A percentile compares a stretch with the other conserved stretches of the same genome.
Evolutionary conservation across 169 alveolate genomes (phyloP).

Genomic region (Cryptosporidium xiaoi): DNA sequence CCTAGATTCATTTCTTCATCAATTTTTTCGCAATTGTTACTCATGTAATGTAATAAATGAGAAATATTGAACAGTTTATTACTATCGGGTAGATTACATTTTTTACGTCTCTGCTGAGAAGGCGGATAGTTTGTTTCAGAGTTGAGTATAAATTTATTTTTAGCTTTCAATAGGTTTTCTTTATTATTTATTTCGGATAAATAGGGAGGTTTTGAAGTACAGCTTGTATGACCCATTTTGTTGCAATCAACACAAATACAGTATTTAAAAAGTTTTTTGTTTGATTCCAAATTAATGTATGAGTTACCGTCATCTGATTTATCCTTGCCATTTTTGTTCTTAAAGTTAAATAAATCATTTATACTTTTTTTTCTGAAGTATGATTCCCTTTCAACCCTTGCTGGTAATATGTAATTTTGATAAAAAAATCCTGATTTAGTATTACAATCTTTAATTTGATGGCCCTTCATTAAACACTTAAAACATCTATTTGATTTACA

Average conservation of each 20-base stretch:
- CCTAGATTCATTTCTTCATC: background rate
- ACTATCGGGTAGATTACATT: background rate
- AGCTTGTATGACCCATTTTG: slow-evolving; percentile 31
- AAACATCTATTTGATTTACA: slow-evolving; percentile 62
- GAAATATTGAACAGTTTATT: slow-evolving; percentile 44
- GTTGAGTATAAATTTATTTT: slow-evolving; percentile 13
- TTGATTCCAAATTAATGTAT: background rate
- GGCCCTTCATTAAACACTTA: slow-evolving; percentile 59
- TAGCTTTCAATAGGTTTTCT: background rate
- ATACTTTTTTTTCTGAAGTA: background rate
- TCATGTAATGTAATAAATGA: slow-evolving; percentile 24
- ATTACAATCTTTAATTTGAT: slow-evolving; percentile 23
- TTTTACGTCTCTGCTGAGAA: slow-evolving; percentile 10
- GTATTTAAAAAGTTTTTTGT: background rate
- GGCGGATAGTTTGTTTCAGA: slow-evolving; percentile 8
- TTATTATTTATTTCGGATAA: background rate
- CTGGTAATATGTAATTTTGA: slow-evolving; percentile 22
- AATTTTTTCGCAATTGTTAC: background rate
- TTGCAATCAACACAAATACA: slow-evolving; percentile 56
- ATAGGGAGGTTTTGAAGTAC: slow-evolving; percentile 13
- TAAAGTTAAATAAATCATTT: slow-evolving; percentile 6
- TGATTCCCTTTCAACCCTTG: slow-evolving; percentile 22
- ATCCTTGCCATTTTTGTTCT: background rate
- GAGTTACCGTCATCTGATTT: background rate
- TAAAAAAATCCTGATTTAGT: slow-evolving; percentile 23